Percentiles rank a stretch among this genome's conserved stretches.
phyloP scores from a whole-genome alignment of 805 yeast species.

The Naumovozyma baii region DNA sequence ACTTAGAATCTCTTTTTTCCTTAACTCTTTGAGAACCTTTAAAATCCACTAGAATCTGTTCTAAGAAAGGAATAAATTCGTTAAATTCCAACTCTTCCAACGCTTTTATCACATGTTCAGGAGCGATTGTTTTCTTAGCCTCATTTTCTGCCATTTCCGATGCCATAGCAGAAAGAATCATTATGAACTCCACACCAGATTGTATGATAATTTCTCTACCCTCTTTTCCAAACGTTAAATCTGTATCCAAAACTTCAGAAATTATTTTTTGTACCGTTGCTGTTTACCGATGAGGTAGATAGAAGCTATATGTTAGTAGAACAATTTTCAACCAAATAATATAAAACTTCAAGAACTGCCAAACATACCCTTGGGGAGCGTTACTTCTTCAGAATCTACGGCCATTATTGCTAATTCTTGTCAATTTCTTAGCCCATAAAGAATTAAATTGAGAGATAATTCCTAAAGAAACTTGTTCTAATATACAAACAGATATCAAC shows the following conservation, averaged over 20 bases:
- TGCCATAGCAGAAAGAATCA: slow-evolving; percentile 87
- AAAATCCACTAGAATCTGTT: slow-evolving; percentile 73
- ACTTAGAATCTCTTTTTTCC: slow-evolving; percentile 84
- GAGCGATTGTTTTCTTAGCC: slow-evolving; percentile 89
- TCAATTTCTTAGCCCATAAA: no score
- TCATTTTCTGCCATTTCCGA: slow-evolving; percentile 95
- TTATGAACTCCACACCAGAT: slow-evolving; percentile 90
- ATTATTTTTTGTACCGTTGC: slow-evolving; percentile 96
- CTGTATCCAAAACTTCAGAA: slow-evolving; percentile 81
- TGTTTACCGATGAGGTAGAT: no score
- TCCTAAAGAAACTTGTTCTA: no score
- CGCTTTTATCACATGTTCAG: slow-evolving; percentile 91
- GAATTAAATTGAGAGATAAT: no score
- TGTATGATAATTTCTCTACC: slow-evolving; percentile 93
- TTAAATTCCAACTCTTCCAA: slow-evolving; percentile 77
- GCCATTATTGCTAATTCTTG: slow-evolving; percentile 20
- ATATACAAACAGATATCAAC: no score
- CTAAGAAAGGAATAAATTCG: slow-evolving; percentile 74
- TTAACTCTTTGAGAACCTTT: slow-evolving; percentile 81
- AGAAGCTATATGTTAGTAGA: background rate
- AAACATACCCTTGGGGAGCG: slow-evolving; percentile 33
- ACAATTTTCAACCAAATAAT: background rate
- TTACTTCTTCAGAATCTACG: slow-evolving; percentile 31
- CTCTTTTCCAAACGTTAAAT: slow-evolving; percentile 79
- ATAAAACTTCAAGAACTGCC: slow-evolving; percentile 32